A percentile compares a stretch with the other conserved stretches of the same genome.
phyloP scores from a whole-genome alignment of 2,329 filamentous ascomycete species.

The Sclerotinia subarctica region DNA sequence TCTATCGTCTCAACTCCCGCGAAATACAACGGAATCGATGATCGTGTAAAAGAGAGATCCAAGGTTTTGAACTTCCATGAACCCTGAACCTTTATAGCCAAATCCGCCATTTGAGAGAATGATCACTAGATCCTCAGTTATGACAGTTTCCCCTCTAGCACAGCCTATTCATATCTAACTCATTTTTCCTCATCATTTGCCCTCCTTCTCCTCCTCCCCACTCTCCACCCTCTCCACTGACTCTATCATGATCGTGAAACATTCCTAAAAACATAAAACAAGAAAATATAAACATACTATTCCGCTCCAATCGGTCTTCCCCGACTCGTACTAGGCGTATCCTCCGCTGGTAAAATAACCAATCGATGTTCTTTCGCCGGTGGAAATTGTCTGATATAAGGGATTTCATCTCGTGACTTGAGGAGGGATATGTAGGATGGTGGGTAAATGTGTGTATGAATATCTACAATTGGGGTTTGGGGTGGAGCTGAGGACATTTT shows the following conservation, averaged over 20 bases:
- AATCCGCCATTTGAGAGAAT: background rate
- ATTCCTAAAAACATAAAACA: background rate
- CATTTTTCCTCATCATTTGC: background rate
- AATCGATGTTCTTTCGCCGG: constrained; percentile 57
- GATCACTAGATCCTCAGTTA: background rate
- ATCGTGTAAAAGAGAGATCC: background rate
- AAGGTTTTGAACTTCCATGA: background rate
- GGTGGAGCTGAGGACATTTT: constrained; percentile 27
- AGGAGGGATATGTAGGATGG: constrained; percentile 61
- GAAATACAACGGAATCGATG: background rate
- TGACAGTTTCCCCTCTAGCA: background rate
- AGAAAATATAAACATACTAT: constrained; percentile 53
- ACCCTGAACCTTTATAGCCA: background rate
- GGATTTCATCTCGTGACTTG: constrained; percentile 58
- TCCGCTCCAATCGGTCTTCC: constrained; percentile 80
- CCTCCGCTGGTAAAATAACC: constrained; percentile 60
- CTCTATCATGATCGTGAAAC: background rate
- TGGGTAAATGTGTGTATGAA: constrained; percentile 70
- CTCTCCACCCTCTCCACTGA: too few relatives aligned
- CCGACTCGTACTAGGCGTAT: constrained; percentile 56
- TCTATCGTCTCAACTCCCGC: background rate
- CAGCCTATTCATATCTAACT: background rate
- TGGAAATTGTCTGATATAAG: constrained; percentile 66
- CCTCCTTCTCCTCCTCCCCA: too few relatives aligned
- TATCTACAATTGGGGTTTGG: constrained; percentile 53